phyloP scores from a whole-genome alignment of 495 filamentous ascomycete genomes.

The Cercophora newfieldiana region DNA sequence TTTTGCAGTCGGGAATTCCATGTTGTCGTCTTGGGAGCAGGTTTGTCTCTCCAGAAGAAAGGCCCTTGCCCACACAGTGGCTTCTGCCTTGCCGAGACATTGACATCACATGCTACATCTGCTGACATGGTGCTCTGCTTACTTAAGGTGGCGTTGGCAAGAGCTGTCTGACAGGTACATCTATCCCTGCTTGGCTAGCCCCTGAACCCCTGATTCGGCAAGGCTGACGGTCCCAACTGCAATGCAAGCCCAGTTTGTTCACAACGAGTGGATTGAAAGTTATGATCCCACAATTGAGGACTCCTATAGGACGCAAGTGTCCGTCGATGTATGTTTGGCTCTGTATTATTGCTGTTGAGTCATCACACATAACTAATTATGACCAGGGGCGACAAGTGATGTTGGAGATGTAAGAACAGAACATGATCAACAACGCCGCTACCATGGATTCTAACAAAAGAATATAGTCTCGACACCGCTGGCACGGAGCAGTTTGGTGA shows the following conservation, averaged over 20 bases:
- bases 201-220: constrained; percentile 15
- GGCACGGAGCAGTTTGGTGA: constrained; percentile 98
- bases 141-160: constrained; percentile 89
- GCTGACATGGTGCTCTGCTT: constrained; percentile 32
- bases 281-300: constrained; percentile 98
- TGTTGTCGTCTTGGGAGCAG: constrained; percentile 39
- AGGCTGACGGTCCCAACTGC: constrained; percentile 23
- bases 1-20: constrained; percentile 35
- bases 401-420: constrained; percentile 77
- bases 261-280: constrained; percentile 98
- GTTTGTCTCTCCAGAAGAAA: constrained; percentile 22
- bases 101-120: constrained; percentile 32
- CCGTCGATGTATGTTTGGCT: constrained; percentile 76
- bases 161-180: constrained; percentile 92
- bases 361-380: neutral
- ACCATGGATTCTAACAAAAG: constrained; percentile 22
- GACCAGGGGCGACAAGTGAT: constrained; percentile 88
- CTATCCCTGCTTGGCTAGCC: constrained; percentile 13
- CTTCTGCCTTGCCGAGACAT: constrained; percentile 18
- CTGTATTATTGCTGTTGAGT: neutral
- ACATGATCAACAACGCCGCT: neutral
- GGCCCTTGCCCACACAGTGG: neutral
- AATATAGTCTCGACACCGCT: constrained; percentile 82
- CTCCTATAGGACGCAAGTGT: constrained; percentile 90
- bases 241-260: constrained; percentile 91